A percentile compares a stretch with the other conserved stretches of the same genome.
These are phyloP conservation scores for Phaffia australis DNA, from an alignment of 768 basidiomycete genomes.

Conservation along the genomic window DNA sequence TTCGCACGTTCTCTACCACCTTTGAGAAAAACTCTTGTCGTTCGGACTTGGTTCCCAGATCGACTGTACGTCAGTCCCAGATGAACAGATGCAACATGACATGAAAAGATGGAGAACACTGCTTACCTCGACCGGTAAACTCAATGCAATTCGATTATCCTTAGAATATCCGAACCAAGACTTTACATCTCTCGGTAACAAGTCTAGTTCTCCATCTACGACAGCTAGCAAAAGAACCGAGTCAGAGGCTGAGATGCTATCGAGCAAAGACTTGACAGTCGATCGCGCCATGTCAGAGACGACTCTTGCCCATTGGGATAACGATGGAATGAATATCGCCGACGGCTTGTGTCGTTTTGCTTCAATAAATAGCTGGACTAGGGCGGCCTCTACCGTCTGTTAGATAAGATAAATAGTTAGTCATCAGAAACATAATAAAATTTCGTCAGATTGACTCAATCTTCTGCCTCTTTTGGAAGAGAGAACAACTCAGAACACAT, in stretches of 20 bases:
- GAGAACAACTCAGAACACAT: slow-evolving; percentile 34
- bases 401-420: not conserved
- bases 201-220: slow-evolving; percentile 61
- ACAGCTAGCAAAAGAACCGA: slow-evolving; percentile 86
- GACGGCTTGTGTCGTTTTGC: slow-evolving; percentile 95
- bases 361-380: slow-evolving; percentile 90
- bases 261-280: slow-evolving; percentile 81
- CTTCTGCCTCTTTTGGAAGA: not conserved
- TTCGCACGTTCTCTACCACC: slow-evolving; percentile 55
- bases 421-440: not conserved
- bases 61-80: not conserved
- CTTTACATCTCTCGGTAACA: slow-evolving; percentile 69
- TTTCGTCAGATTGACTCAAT: slow-evolving; percentile 21
- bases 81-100: not conserved
- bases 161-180: slow-evolving; percentile 75
- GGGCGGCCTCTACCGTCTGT: slow-evolving; percentile 78
- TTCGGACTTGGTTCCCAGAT: slow-evolving; percentile 38
- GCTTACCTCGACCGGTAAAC: slow-evolving; percentile 43
- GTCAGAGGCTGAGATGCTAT: slow-evolving; percentile 79
- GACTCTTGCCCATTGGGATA: slow-evolving; percentile 71
- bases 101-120: not conserved
- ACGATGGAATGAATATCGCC: slow-evolving; percentile 84
- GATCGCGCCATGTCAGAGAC: slow-evolving; percentile 72
- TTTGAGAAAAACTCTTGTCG: slow-evolving; percentile 65
- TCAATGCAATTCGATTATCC: slow-evolving; percentile 62